Percentiles rank a stretch among this genome's conserved stretches.
Conservation (phyloP, 2,329 filamentous ascomycete species). For the Trichophyton equinum region DNA sequence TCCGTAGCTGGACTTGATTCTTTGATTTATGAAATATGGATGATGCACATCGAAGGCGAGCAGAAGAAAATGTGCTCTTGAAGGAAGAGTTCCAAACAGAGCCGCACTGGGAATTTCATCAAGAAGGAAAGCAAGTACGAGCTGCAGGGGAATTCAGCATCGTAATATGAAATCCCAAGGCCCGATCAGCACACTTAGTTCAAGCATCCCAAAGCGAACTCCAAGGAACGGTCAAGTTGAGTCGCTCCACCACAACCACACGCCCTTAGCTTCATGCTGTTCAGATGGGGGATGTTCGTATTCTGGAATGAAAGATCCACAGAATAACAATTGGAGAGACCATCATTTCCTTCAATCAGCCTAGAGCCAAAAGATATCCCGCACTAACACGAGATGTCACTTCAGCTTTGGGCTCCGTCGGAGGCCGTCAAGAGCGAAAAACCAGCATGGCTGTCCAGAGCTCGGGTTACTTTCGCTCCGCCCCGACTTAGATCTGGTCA, state of each 20-base stretch:
- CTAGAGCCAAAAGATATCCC: neutral
- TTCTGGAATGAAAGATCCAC: neutral
- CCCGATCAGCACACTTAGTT: neutral
- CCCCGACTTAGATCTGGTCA: no score
- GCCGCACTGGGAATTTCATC: neutral
- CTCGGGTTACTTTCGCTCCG: neutral
- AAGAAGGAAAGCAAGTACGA: neutral
- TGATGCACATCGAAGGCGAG: neutral
- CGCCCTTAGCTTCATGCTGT: neutral
- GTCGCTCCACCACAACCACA: neutral
- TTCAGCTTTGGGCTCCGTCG: neutral
- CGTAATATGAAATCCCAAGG: neutral
- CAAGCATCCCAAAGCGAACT: neutral
- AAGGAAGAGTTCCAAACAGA: neutral
- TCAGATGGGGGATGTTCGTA: neutral
- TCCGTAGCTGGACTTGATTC: neutral
- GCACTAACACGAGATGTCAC: neutral
- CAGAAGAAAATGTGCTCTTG: neutral
- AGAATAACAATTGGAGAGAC: neutral
- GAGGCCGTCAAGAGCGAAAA: neutral
- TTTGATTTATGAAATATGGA: neutral
- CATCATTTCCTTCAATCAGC: neutral
- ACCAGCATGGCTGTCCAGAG: neutral
- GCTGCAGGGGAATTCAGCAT: conserved; percentile 1
- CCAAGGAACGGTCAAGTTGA: neutral